Evolutionary conservation across 2,329 filamentous ascomycete species (phyloP).

Genomic region (Penicillium vulpinum): DNA sequence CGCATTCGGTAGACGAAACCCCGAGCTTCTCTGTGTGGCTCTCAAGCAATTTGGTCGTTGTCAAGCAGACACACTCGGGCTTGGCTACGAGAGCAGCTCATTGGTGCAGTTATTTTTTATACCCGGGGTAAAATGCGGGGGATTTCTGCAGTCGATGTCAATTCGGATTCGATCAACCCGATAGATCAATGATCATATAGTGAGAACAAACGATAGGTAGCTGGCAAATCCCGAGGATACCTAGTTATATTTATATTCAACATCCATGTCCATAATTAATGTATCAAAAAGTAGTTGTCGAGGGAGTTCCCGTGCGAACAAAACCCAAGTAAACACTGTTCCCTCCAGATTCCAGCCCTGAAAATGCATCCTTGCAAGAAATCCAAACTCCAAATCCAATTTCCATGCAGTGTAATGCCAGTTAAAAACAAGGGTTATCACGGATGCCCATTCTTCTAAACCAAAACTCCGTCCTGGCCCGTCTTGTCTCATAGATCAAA

Average conservation of each 20-base stretch:
- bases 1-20: neutral
- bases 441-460: slow-evolving; percentile 4
- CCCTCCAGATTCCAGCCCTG: slow-evolving; percentile 5
- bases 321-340: neutral
- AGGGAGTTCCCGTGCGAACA: neutral
- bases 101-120: slow-evolving; percentile 32
- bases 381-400: slow-evolving; percentile 13
- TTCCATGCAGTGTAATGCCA: slow-evolving; percentile 12
- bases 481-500: slow-evolving; percentile 8
- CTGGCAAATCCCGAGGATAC: neutral
- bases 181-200: neutral
- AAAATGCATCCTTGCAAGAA: slow-evolving; percentile 3
- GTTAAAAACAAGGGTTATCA: slow-evolving; percentile 14
- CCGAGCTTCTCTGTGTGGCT: neutral
- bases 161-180: slow-evolving; percentile 20
- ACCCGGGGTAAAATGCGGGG: slow-evolving; percentile 20
- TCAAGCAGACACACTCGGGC: neutral
- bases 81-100: slow-evolving; percentile 8
- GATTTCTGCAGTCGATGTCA: neutral
- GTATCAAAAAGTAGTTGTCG: neutral
- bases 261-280: neutral
- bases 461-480: neutral
- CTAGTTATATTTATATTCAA: neutral
- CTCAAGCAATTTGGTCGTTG: neutral
- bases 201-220: no score